Percentiles rank a stretch among this genome's conserved stretches.
Evolutionary conservation across 1,139 yeast species (phyloP).

Genomic region (Blastobotrys indianensis): DNA sequence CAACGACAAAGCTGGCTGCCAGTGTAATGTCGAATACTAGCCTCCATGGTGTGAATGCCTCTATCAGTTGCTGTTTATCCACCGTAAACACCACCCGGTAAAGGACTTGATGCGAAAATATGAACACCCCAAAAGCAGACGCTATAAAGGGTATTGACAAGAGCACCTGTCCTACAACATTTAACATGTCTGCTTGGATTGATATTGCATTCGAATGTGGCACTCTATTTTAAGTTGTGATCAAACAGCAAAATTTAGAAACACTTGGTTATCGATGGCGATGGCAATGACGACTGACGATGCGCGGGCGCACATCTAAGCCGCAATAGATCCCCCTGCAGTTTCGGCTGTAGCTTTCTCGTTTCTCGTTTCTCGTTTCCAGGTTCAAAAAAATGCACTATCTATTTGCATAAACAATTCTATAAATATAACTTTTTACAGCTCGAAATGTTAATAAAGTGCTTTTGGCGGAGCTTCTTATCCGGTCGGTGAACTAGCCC

Average conservation of each 20-base stretch:
- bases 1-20: constrained; percentile 26
- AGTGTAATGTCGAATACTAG: constrained; percentile 20
- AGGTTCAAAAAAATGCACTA: too few relatives aligned
- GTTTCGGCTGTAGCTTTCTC: too few relatives aligned
- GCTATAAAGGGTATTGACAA: constrained; percentile 15
- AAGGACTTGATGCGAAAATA: constrained; percentile 11
- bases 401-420: too few relatives aligned
- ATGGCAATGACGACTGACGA: background rate
- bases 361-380: too few relatives aligned
- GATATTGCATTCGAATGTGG: background rate
- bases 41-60: constrained; percentile 3
- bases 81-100: background rate
- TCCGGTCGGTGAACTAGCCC: too few relatives aligned
- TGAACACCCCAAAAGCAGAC: constrained; percentile 12
- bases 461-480: too few relatives aligned
- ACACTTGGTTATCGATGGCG: background rate
- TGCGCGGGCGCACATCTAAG: too few relatives aligned
- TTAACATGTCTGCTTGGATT: background rate
- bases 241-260: background rate
- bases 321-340: too few relatives aligned
- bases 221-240: background rate
- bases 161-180: background rate
- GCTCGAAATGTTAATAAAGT: too few relatives aligned
- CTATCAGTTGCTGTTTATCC: background rate
- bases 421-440: too few relatives aligned